Percentiles rank a stretch among this genome's conserved stretches.
phyloP scores from a whole-genome alignment of 495 filamentous ascomycete species.

The Penicillium samsonianum region DNA sequence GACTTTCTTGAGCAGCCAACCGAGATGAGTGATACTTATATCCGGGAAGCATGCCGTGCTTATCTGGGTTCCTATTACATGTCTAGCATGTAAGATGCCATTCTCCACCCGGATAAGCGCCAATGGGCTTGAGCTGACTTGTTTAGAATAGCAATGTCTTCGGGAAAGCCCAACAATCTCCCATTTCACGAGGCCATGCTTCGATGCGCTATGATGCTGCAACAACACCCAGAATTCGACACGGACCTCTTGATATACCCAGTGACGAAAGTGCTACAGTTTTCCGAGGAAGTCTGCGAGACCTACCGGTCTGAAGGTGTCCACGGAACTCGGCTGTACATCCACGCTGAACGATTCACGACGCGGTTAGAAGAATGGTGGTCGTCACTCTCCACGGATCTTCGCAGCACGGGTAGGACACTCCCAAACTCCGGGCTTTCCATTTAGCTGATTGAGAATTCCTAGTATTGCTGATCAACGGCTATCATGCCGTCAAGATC shows the following conservation, averaged over 20 bases:
- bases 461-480: slow-evolving; percentile 14
- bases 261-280: slow-evolving; percentile 13
- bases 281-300: slow-evolving; percentile 16
- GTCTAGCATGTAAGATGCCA: slow-evolving; percentile 18
- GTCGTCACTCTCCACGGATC: slow-evolving; percentile 17
- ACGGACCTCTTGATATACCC: slow-evolving; percentile 18
- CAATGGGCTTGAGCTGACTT: slow-evolving; percentile 11
- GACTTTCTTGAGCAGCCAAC: slow-evolving; percentile 12
- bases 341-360: slow-evolving; percentile 21
- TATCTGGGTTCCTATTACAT: slow-evolving; percentile 24
- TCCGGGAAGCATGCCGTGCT: slow-evolving; percentile 16
- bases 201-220: slow-evolving; percentile 15
- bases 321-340: slow-evolving; percentile 4
- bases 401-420: slow-evolving; percentile 6
- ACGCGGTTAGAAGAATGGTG: slow-evolving; percentile 22
- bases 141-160: slow-evolving; percentile 16
- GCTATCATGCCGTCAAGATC: slow-evolving; percentile 18
- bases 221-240: slow-evolving; percentile 15
- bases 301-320: slow-evolving; percentile 14
- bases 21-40: slow-evolving; percentile 11
- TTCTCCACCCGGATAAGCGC: not conserved
- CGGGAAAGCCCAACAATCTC: slow-evolving; percentile 17
- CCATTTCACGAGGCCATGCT: slow-evolving; percentile 17
- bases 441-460: not conserved
- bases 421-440: not conserved